phyloP scores from a whole-genome alignment of 345 rosid genomes.

The Cardamine occulta region DNA sequence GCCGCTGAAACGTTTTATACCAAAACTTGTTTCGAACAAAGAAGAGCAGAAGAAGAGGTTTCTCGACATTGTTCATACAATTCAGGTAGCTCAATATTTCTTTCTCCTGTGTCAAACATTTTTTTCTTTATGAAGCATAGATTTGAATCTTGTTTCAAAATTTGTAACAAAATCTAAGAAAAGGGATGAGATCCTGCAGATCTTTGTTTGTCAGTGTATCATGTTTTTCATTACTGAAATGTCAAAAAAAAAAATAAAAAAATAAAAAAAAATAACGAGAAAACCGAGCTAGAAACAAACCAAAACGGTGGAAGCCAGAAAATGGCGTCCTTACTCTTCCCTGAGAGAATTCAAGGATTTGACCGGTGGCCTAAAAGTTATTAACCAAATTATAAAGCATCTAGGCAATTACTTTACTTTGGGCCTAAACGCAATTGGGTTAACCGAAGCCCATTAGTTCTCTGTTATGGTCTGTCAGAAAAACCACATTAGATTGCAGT shows the following conservation, averaged over 20 bases:
- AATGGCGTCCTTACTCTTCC: neutral
- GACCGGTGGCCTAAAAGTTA: neutral
- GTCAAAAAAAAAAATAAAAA: neutral
- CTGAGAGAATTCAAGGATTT: neutral
- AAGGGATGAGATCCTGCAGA: constrained; percentile 8
- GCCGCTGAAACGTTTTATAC: constrained; percentile 4
- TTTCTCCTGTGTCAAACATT: constrained; percentile 1
- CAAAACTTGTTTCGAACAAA: constrained; percentile 17
- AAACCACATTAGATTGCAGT: too few relatives aligned
- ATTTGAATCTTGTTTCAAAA: constrained; percentile 25
- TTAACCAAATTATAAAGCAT: neutral
- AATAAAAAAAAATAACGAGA: neutral
- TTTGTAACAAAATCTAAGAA: constrained; percentile 33
- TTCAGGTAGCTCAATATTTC: constrained; percentile 25
- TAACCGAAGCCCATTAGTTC: neutral
- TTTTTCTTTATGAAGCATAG: constrained; percentile 28
- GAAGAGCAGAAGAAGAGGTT: constrained; percentile 21
- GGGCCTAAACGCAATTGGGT: too few relatives aligned
- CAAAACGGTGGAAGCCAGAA: neutral
- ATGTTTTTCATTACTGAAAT: too few relatives aligned
- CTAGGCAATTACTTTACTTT: too few relatives aligned
- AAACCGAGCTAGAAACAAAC: neutral
- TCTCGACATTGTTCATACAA: constrained; percentile 32
- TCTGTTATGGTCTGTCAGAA: too few relatives aligned
- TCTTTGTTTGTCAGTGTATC: constrained; percentile 1